phyloP scores from a whole-genome alignment of 345 rosid genomes.

The Salix suchowensis region DNA sequence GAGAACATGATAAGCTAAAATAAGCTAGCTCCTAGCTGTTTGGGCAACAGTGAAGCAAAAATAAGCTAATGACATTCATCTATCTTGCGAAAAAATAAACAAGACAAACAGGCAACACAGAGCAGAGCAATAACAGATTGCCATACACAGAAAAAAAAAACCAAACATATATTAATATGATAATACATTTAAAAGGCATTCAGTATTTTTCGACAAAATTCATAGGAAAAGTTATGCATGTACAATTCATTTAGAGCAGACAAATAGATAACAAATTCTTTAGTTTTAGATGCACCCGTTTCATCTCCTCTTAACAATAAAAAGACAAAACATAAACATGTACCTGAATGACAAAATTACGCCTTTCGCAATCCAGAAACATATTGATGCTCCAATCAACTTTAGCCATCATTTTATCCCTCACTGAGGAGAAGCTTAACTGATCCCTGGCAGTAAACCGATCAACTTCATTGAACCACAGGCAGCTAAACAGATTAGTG shows the following conservation, averaged over 20 bases:
- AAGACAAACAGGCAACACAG: not conserved
- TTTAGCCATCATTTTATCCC: constrained; percentile 73
- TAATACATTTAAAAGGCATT: not conserved
- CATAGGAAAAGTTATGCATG: not conserved
- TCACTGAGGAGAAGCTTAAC: constrained; percentile 74
- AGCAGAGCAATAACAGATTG: not conserved
- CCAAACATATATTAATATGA: not conserved
- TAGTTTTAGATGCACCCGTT: not conserved
- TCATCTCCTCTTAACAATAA: not conserved
- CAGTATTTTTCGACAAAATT: not conserved
- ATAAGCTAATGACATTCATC: not conserved
- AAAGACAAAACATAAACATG: not conserved
- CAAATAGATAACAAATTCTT: not conserved
- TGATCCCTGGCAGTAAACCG: constrained; percentile 90
- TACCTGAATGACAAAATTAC: constrained; percentile 91
- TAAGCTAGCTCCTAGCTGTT: not conserved
- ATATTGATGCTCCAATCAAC: constrained; percentile 65
- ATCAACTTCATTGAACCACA: constrained; percentile 96
- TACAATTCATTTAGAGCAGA: not conserved
- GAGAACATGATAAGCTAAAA: not conserved
- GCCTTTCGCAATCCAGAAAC: constrained; percentile 92
- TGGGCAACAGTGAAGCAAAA: not conserved
- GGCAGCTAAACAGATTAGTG: constrained; percentile 71
- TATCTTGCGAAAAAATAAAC: not conserved
- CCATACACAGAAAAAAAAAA: not conserved